phyloP scores from a whole-genome alignment of 2,329 filamentous ascomycete genomes.

The Penicillium aurantiogriseum region DNA sequence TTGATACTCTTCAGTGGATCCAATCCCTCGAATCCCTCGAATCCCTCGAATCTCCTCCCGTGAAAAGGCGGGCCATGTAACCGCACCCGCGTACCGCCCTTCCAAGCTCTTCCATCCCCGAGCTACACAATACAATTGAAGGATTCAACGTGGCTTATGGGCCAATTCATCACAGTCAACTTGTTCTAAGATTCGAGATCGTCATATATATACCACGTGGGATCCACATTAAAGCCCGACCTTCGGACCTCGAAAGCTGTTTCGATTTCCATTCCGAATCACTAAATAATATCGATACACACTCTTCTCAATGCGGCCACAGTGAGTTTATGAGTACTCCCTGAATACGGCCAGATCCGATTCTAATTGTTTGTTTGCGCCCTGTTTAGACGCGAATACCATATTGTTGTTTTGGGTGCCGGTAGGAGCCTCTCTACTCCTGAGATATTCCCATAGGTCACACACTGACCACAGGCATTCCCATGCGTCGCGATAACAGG shows the following conservation, averaged over 20 bases:
- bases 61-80: slow-evolving; percentile 21
- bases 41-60: slow-evolving; percentile 16
- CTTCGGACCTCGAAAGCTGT: not conserved
- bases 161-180: not conserved
- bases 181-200: not conserved
- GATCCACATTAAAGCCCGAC: not conserved
- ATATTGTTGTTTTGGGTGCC: slow-evolving; percentile 78
- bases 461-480: slow-evolving; percentile 20
- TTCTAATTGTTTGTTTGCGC: slow-evolving; percentile 22
- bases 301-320: slow-evolving; percentile 35
- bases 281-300: not conserved
- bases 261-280: not conserved
- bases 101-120: slow-evolving; percentile 11
- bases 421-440: slow-evolving; percentile 48
- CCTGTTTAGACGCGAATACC: slow-evolving; percentile 66
- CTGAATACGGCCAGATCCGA: not conserved
- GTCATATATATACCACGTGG: slow-evolving; percentile 7
- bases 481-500: slow-evolving; percentile 50
- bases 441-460: slow-evolving; percentile 3
- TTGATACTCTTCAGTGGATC: slow-evolving; percentile 1
- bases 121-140: slow-evolving; percentile 2
- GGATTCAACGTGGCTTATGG: not conserved
- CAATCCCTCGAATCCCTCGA: not conserved
- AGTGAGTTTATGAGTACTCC: slow-evolving; percentile 29
- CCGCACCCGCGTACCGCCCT: slow-evolving; percentile 13